Evolutionary conservation across 305 asterid species (phyloP).

Genomic region (Fraxinus sp.): DNA sequence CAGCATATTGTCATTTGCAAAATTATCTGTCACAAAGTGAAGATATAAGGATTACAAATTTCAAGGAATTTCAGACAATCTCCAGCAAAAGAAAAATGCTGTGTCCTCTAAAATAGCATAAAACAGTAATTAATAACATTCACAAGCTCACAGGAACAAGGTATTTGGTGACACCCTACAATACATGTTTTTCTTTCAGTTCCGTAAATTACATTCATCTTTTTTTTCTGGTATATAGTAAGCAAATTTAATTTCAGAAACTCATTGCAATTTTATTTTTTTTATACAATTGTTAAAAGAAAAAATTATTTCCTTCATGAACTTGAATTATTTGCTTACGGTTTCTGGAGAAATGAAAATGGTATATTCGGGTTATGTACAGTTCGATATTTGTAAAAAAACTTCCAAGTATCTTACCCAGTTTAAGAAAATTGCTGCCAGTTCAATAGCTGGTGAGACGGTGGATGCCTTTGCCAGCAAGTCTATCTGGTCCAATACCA

Average conservation of each 20-base stretch:
- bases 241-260: background rate
- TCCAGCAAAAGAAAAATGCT: background rate
- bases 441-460: constrained; percentile 61
- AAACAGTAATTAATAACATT: background rate
- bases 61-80: background rate
- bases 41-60: background rate
- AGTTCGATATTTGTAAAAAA: background rate
- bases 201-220: background rate
- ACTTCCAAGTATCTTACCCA: constrained; percentile 42
- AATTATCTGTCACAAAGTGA: constrained; percentile 13
- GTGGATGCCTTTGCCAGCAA: constrained; percentile 59
- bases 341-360: background rate
- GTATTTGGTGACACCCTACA: background rate
- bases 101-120: background rate
- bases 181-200: background rate
- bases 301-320: background rate
- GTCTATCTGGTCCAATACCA: constrained; percentile 46
- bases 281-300: background rate
- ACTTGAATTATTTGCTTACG: background rate
- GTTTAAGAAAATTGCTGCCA: constrained; percentile 72
- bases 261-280: background rate
- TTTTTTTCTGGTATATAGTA: background rate
- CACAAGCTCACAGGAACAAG: background rate
- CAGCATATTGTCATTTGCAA: constrained; percentile 7
- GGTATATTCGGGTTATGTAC: background rate